Base-by-base conservation (phyloP, 352 stramenopile species). In the Globisporangium recalcitrans region DNA sequence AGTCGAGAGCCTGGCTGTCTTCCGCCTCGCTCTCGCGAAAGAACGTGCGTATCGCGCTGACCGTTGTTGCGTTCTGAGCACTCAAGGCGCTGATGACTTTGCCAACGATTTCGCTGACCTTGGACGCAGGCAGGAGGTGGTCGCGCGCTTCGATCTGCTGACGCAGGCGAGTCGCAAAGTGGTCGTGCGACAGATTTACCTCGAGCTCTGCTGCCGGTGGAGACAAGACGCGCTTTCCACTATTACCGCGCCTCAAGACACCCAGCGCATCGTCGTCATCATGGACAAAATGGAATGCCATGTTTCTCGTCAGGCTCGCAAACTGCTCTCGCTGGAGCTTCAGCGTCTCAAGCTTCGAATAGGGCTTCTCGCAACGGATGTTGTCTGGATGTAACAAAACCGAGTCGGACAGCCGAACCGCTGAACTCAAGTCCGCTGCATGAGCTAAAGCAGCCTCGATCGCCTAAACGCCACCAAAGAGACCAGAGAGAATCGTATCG, bases 101-200 rank as follows among this genome's bases (percentile, higher is more conserved):
- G 3, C 9, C 11, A 1, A 54, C 52, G 32, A 73, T 49, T 47
- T 38, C 32, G 11, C 69, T 52, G 2, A 56, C 55, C 9, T 53
- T 53, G 46, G 62, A 13, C 8, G 36, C 24, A 3, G 70, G 68
- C 11, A 78, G 46, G 26, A 78, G 64, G 22, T 80, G 70, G 26
- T 80, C 73, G 36, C 61, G 75, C 8, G 63, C 56, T 21, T 53
- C 11, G 16, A 77, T 31, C 31, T 78, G 64, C 14, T 64, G 48
- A 4, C 38, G 46, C 29, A 80, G 27, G 1, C 62, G 63, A 14
- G 51, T 31, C 29, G 62, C 21, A 29, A 78, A 65, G n/a, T 60
- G 59, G 5, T 51, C 46, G 16, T 52, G 60, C 32, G 65, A 42
- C 31, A 71, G 9, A 14, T 63, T 64, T n/a, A 8, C 40, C 5